Conservation (phyloP, 208 protist genomes). For the Trypanosoma rangeli region DNA sequence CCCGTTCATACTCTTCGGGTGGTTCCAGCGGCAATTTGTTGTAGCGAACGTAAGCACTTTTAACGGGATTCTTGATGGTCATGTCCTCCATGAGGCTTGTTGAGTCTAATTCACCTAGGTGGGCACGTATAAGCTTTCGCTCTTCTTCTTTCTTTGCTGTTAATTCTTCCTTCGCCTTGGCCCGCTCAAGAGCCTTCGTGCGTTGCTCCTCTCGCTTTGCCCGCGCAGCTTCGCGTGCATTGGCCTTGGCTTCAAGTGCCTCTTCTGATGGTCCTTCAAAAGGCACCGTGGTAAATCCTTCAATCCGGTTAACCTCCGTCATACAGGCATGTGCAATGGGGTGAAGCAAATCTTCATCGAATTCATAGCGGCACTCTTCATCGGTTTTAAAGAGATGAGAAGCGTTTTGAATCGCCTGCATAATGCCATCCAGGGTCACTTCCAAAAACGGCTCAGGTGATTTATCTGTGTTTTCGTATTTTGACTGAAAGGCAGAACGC, state of each 20-base stretch:
- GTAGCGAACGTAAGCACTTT: slow-evolving; percentile 60
- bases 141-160: slow-evolving; percentile 63
- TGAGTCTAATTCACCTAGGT: slow-evolving; percentile 44
- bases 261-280: slow-evolving; percentile 52
- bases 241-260: slow-evolving; percentile 54
- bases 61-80: slow-evolving; percentile 40
- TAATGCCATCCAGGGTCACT: slow-evolving; percentile 44
- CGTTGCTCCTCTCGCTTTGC: slow-evolving; percentile 71
- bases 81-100: slow-evolving; percentile 43
- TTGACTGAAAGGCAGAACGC: slow-evolving; percentile 42
- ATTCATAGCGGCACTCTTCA: slow-evolving; percentile 71
- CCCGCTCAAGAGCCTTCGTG: slow-evolving; percentile 40
- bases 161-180: slow-evolving; percentile 50
- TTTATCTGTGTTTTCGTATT: slow-evolving; percentile 26
- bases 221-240: slow-evolving; percentile 46
- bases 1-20: slow-evolving; percentile 60
- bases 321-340: slow-evolving; percentile 81
- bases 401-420: slow-evolving; percentile 32
- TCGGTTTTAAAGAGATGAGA: slow-evolving; percentile 68
- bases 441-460: slow-evolving; percentile 65
- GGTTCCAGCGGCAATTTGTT: slow-evolving; percentile 34
- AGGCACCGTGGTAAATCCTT: slow-evolving; percentile 72
- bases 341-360: slow-evolving; percentile 89
- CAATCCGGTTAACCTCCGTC: slow-evolving; percentile 74
- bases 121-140: slow-evolving; percentile 47